Evolutionary conservation across 2,329 filamentous ascomycete genomes (phyloP), one percentile per base, ranked within the genome.

Genomic region (Colletotrichum truncatum): DNA sequence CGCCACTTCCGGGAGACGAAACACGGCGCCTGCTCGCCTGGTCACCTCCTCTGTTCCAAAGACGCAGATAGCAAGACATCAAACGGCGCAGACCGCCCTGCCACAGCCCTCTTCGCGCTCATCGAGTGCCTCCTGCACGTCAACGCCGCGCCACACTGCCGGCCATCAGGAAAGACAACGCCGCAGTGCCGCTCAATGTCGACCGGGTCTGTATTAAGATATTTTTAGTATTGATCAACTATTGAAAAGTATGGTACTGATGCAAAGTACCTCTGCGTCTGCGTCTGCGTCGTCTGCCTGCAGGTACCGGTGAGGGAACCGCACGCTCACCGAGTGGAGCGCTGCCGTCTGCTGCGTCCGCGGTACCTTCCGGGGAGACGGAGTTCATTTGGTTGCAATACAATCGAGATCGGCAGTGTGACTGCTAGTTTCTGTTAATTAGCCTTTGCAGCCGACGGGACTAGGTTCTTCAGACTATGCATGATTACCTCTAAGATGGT

Each of bases 101-200:
- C 43, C 39, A 67, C 61, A 6, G 65, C 41, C 4, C 65, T 64
- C 28, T 61, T 67, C 16, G 34, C 51, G 30, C 36, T 10, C 61
- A 55, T 49, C 1, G 65, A 66, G n/a, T 67, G 65, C 18, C 61
- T 32, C 21, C 16, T 58, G 25, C 65, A 67, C 1, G 45, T 21
- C 41, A 66, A 16, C 25, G 54, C 26, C 36, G 39, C 26, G 7
- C 54, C 54, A 39, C 65, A 66, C 8, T 7, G n/a, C 12, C 41
- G 55, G 1, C 48, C 61, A 32, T 49, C 45, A 11, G 32, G 26
- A 30, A 66, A 16, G 9, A 30, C 28, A 4, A 66, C 62, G 10
- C 65, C 61, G 10, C 61, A 67, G 16, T 67, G 61, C n/a, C 32
- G 26, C 26, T 67, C 65, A 25, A 67, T 18, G 16, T 67, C 55